These are phyloP conservation scores for Patellaria atrata DNA, from an alignment of 495 filamentous ascomycete species.

Conservation along the genomic window DNA sequence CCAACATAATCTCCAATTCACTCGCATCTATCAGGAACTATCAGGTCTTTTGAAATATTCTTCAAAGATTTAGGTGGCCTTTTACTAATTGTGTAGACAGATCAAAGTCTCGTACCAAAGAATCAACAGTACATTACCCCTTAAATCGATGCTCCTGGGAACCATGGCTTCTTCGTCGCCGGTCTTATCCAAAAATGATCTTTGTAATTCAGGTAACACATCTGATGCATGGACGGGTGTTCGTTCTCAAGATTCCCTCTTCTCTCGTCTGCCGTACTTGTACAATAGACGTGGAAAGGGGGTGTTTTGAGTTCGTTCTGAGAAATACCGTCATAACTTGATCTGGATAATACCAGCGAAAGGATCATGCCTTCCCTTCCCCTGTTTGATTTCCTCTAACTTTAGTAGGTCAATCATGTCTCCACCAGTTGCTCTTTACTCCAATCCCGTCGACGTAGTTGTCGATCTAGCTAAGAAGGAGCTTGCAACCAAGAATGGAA, in stretches of 20 bases:
- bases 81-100: too few relatives aligned
- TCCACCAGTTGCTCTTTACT: conserved; percentile 45
- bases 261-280: conserved; percentile 14
- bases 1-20: too few relatives aligned
- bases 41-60: too few relatives aligned
- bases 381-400: not conserved
- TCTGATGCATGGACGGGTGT: conserved; percentile 51
- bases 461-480: conserved; percentile 28
- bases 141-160: too few relatives aligned
- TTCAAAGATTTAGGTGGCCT: too few relatives aligned
- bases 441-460: conserved; percentile 25
- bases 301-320: conserved; percentile 46
- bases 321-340: conserved; percentile 96
- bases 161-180: too few relatives aligned
- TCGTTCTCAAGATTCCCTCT: conserved; percentile 30
- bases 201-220: conserved; percentile 49
- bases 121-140: too few relatives aligned
- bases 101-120: too few relatives aligned
- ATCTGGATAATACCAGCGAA: conserved; percentile 99
- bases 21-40: too few relatives aligned
- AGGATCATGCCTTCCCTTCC: conserved; percentile 64
- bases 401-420: conserved; percentile 43
- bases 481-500: conserved; percentile 26
- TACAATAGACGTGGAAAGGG: conserved; percentile 13
- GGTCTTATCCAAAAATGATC: conserved; percentile 27